These are phyloP conservation scores for Neopestalotiopsis clavispora DNA, from an alignment of 2,329 filamentous ascomycete genomes.

Conservation along the genomic window DNA sequence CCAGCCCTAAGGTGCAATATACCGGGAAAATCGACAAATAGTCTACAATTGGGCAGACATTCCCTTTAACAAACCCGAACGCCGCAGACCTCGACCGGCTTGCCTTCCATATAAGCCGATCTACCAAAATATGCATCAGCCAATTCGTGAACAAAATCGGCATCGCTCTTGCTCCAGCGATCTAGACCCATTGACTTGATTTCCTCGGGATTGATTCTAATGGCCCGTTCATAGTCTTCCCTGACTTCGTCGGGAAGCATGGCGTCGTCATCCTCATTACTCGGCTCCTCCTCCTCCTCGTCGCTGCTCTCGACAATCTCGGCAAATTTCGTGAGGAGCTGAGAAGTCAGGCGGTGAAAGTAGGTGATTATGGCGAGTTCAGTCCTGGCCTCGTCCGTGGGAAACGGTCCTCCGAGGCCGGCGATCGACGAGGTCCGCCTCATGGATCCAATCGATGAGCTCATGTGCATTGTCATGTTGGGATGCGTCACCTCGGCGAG, in stretches of 20 bases:
- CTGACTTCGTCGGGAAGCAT: slow-evolving; percentile 33
- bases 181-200: slow-evolving; percentile 77
- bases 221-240: slow-evolving; percentile 42
- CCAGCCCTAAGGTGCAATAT: not conserved
- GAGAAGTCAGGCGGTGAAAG: slow-evolving; percentile 76
- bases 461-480: slow-evolving; percentile 34
- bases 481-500: slow-evolving; percentile 52
- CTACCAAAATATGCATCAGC: slow-evolving; percentile 69
- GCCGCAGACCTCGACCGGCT: slow-evolving; percentile 76
- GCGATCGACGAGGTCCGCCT: slow-evolving; percentile 32
- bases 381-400: slow-evolving; percentile 49
- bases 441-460: slow-evolving; percentile 52
- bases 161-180: slow-evolving; percentile 74
- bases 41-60: not conserved
- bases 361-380: slow-evolving; percentile 80
- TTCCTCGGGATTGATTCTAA: slow-evolving; percentile 67
- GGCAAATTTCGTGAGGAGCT: slow-evolving; percentile 65
- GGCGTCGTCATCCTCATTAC: slow-evolving; percentile 32
- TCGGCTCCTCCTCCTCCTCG: slow-evolving; percentile 1
- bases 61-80: slow-evolving; percentile 69
- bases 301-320: slow-evolving; percentile 58
- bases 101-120: slow-evolving; percentile 66
- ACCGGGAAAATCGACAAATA: not conserved
- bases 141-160: slow-evolving; percentile 69
- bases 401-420: slow-evolving; percentile 26